Evolutionary conservation across 2,329 filamentous ascomycete species (phyloP).

Genomic region (Alternaria tenuissima): DNA sequence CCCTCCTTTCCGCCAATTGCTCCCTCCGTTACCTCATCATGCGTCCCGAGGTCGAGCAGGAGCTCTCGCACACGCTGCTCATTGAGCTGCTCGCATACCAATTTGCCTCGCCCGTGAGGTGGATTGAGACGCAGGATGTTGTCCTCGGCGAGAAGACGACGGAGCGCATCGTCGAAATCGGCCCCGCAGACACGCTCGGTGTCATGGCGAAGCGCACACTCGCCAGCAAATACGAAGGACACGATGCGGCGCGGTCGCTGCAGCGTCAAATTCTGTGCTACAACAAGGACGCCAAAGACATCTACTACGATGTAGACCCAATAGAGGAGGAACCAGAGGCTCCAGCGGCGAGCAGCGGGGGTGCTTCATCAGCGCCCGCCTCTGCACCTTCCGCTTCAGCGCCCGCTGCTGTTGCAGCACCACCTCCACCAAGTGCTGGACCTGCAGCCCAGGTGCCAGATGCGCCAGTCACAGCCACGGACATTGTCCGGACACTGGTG

Average conservation of each 20-base stretch:
- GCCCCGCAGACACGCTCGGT: conserved; percentile 94
- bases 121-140: conserved; percentile 99
- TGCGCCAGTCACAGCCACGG: conserved; percentile 84
- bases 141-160: conserved; percentile 95
- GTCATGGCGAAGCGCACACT: conserved; percentile 97
- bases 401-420: conserved; percentile 60
- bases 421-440: conserved; percentile 74
- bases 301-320: conserved; percentile 98
- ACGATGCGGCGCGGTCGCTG: conserved; percentile 95
- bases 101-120: conserved; percentile 97
- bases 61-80: conserved; percentile 96
- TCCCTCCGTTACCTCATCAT: conserved; percentile 62
- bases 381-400: conserved; percentile 58
- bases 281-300: conserved; percentile 99
- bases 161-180: conserved; percentile 97
- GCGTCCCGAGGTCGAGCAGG: conserved; percentile 99
- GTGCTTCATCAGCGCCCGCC: conserved; percentile 54
- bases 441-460: conserved; percentile 88
- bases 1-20: conserved; percentile 13
- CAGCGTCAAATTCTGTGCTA: conserved; percentile 98
- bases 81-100: conserved; percentile 99
- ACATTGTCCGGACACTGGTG: conserved; percentile 87
- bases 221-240: conserved; percentile 97
- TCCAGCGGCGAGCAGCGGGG: conserved; percentile 56
- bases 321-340: conserved; percentile 78